phyloP scores from a whole-genome alignment of 2,329 filamentous ascomycete species.

The Acrodontium crateriforme region DNA sequence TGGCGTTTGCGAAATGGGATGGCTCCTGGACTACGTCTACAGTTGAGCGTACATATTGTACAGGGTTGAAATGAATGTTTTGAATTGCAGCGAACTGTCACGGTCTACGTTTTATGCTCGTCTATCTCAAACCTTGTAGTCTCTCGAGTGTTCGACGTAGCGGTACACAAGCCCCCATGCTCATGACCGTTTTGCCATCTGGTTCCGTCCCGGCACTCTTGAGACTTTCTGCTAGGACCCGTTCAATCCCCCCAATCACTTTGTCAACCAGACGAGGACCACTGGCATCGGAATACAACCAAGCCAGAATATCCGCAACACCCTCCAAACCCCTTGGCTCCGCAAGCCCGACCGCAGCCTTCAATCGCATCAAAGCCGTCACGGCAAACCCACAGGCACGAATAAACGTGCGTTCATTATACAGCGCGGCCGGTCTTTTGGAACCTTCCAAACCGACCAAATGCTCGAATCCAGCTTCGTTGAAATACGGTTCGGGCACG shows the following conservation, averaged over 20 bases:
- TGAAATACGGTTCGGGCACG: constrained; percentile 48
- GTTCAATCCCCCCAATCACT: constrained; percentile 29
- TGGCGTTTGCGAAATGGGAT: too few relatives aligned
- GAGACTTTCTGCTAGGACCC: constrained; percentile 28
- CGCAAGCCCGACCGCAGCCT: constrained; percentile 4
- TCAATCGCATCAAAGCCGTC: constrained; percentile 27
- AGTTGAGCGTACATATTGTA: too few relatives aligned
- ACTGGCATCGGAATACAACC: constrained; percentile 32
- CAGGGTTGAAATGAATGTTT: too few relatives aligned
- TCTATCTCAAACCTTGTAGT: constrained; percentile 19
- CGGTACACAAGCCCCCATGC: constrained; percentile 30
- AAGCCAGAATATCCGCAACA: constrained; percentile 38
- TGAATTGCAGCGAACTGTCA: too few relatives aligned
- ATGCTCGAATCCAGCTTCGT: constrained; percentile 49
- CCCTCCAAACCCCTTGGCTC: constrained; percentile 25
- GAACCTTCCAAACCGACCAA: constrained; percentile 16
- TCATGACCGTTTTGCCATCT: constrained; percentile 34
- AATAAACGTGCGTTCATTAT: constrained; percentile 17
- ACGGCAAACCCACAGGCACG: constrained; percentile 14
- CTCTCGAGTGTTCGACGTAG: constrained; percentile 23
- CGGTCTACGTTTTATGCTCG: not conserved
- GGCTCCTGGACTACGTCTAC: too few relatives aligned
- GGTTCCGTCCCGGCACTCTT: constrained; percentile 19
- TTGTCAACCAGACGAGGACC: constrained; percentile 28
- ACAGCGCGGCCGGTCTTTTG: constrained; percentile 16